These are phyloP conservation scores for Cucumis melo DNA, from an alignment of 306 rosid genomes.

Conservation along the genomic window DNA sequence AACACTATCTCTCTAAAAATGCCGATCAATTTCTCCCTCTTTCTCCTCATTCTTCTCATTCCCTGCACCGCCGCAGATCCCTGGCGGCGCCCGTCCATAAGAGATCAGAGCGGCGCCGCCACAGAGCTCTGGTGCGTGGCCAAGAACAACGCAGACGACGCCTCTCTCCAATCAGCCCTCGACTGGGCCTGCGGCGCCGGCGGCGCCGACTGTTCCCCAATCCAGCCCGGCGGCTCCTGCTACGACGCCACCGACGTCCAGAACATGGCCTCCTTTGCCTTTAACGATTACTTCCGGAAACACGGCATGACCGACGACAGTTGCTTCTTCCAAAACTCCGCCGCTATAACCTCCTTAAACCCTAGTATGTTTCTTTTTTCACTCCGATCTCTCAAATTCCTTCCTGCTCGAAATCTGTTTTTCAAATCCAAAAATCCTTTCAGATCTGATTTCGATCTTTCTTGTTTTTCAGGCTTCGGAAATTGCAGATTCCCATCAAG, in stretches of 20 bases:
- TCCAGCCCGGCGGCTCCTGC: conserved; percentile 72
- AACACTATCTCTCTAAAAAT: conserved; percentile 12
- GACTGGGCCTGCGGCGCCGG: conserved; percentile 91
- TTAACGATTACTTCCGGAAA: conserved; percentile 62
- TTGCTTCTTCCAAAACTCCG: conserved; percentile 56
- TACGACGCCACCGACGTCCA: conserved; percentile 41
- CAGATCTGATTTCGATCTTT: background rate
- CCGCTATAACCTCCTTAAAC: conserved; percentile 65
- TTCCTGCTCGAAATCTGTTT: background rate
- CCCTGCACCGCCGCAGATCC: conserved; percentile 7
- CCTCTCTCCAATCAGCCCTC: conserved; percentile 51
- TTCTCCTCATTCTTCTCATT: conserved; percentile 2
- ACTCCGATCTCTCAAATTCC: background rate
- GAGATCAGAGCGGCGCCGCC: conserved; percentile 15
- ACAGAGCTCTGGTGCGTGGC: conserved; percentile 94
- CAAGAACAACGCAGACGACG: conserved; percentile 80
- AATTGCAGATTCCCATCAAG: conserved; percentile 77
- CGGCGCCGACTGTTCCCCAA: conserved; percentile 64
- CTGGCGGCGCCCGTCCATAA: background rate
- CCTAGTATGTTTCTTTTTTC: conserved; percentile 41
- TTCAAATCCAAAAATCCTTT: background rate
- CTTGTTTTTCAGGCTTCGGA: conserved; percentile 43
- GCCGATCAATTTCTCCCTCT: conserved; percentile 9
- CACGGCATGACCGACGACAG: conserved; percentile 62
- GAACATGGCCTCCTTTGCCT: conserved; percentile 68